Evolutionary conservation across 192 early-diverging fungal genomes (phyloP).

Genomic region (Dispira simplex): DNA sequence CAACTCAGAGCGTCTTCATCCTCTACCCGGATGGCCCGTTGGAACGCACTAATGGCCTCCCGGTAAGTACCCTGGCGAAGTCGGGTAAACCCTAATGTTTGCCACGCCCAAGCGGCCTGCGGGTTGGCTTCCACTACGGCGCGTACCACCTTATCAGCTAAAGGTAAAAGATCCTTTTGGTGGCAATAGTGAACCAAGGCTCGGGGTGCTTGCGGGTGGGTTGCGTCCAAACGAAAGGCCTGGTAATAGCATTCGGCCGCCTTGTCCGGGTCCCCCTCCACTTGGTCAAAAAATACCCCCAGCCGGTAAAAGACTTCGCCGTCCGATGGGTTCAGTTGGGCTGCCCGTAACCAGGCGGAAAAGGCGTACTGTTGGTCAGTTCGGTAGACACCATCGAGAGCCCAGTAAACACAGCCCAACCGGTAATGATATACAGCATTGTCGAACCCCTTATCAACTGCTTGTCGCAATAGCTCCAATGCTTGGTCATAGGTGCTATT

Average conservation of each 20-base stretch:
- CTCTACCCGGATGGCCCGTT: slow-evolving; percentile 63
- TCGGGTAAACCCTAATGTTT: slow-evolving; percentile 52
- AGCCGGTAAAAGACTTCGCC: slow-evolving; percentile 58
- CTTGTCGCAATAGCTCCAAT: slow-evolving; percentile 29
- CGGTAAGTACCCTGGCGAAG: slow-evolving; percentile 32
- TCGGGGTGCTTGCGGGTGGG: slow-evolving; percentile 47
- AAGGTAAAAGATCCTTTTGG: slow-evolving; percentile 21
- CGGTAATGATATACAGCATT: slow-evolving; percentile 41
- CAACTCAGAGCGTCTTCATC: slow-evolving; percentile 43
- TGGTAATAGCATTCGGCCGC: slow-evolving; percentile 73
- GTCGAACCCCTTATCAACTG: slow-evolving; percentile 29
- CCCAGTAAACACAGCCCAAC: slow-evolving; percentile 63
- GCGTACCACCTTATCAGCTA: slow-evolving; percentile 33
- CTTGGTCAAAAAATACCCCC: slow-evolving; percentile 61
- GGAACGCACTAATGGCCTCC: slow-evolving; percentile 54
- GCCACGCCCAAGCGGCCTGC: slow-evolving; percentile 62
- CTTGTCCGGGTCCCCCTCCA: slow-evolving; percentile 45
- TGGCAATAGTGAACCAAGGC: slow-evolving; percentile 47
- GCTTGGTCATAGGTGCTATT: slow-evolving; percentile 37
- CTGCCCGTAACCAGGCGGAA: slow-evolving; percentile 48
- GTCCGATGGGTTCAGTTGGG: slow-evolving; percentile 44
- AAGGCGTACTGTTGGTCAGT: slow-evolving; percentile 46
- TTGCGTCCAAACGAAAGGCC: slow-evolving; percentile 51
- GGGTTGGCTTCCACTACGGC: slow-evolving; percentile 22
- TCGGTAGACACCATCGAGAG: slow-evolving; percentile 41